Evolutionary conservation across 139 green algal genomes (phyloP).

Genomic region (Chlorella vulgaris): DNA sequence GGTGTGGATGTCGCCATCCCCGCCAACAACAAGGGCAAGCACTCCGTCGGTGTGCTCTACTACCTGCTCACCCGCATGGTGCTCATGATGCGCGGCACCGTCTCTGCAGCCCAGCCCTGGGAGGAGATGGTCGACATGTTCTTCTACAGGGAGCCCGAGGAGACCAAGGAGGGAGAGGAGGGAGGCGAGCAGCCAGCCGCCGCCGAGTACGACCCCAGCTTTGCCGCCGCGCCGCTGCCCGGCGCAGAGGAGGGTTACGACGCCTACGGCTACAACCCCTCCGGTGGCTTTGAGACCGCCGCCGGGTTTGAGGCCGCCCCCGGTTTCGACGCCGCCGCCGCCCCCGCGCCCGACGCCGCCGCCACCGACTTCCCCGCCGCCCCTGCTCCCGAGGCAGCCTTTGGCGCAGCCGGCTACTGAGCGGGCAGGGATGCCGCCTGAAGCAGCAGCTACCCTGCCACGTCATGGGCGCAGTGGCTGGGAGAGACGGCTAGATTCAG

Average conservation of each 20-base stretch:
- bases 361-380: slow-evolving; percentile 31
- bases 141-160: slow-evolving; percentile 93
- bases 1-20: slow-evolving; percentile 98
- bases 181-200: slow-evolving; percentile 42
- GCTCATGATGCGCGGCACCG: slow-evolving; percentile 93
- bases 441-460: neutral
- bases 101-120: slow-evolving; percentile 80
- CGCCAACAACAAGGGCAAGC: slow-evolving; percentile 99
- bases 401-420: slow-evolving; percentile 30
- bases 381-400: slow-evolving; percentile 27
- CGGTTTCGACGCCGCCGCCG: slow-evolving; percentile 67
- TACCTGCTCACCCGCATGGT: slow-evolving; percentile 98
- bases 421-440: neutral
- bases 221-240: slow-evolving; percentile 33
- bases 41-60: slow-evolving; percentile 96
- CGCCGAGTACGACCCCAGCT: slow-evolving; percentile 15
- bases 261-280: slow-evolving; percentile 43
- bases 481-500: too few species aligned
- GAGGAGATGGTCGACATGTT: slow-evolving; percentile 99
- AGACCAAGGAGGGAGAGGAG: slow-evolving; percentile 71
- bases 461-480: too few species aligned
- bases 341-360: slow-evolving; percentile 47
- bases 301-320: slow-evolving; percentile 55
- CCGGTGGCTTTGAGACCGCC: slow-evolving; percentile 33
- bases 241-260: slow-evolving; percentile 43